Evolutionary conservation across 257 asterid species (phyloP).

Genomic region (Ilex asprella): DNA sequence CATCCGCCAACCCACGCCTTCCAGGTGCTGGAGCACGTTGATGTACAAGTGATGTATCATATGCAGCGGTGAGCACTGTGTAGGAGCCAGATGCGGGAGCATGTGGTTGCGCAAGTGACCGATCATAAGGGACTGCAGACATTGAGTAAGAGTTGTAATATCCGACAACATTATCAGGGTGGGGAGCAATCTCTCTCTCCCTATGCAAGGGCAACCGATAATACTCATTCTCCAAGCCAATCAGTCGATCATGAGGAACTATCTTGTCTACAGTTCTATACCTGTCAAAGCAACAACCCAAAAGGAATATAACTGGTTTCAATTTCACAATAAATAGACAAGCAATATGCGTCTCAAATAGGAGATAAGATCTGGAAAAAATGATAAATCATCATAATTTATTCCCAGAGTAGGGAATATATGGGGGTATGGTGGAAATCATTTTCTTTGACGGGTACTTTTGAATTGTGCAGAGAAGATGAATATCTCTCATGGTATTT

Average conservation of each 20-base stretch:
- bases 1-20: constrained; percentile 5
- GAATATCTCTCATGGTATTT: too few species aligned
- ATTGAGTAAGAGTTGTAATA: constrained; percentile 18
- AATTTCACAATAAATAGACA: too few species aligned
- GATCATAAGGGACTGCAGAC: constrained; percentile 16
- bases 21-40: constrained; percentile 16
- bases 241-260: constrained; percentile 14
- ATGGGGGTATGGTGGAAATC: too few species aligned
- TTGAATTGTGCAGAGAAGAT: too few species aligned
- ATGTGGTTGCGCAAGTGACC: constrained; percentile 25
- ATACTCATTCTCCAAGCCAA: constrained; percentile 21
- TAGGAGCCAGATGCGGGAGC: constrained; percentile 11
- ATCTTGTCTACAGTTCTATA: constrained; percentile 21
- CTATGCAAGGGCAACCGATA: constrained; percentile 16
- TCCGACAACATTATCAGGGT: constrained; percentile 19
- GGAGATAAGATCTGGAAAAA: neutral
- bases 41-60: constrained; percentile 21
- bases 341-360: too few species aligned
- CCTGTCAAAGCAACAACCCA: constrained; percentile 18
- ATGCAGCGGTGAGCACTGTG: too few species aligned
- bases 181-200: neutral
- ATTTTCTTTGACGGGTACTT: too few species aligned
- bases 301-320: constrained; percentile 2
- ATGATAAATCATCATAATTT: too few species aligned
- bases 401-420: too few species aligned